A percentile compares a stretch with the other conserved stretches of the same genome.
Conservation (phyloP, 371 early-diverging fungal species). For the Basidiobolus meristosporus region DNA sequence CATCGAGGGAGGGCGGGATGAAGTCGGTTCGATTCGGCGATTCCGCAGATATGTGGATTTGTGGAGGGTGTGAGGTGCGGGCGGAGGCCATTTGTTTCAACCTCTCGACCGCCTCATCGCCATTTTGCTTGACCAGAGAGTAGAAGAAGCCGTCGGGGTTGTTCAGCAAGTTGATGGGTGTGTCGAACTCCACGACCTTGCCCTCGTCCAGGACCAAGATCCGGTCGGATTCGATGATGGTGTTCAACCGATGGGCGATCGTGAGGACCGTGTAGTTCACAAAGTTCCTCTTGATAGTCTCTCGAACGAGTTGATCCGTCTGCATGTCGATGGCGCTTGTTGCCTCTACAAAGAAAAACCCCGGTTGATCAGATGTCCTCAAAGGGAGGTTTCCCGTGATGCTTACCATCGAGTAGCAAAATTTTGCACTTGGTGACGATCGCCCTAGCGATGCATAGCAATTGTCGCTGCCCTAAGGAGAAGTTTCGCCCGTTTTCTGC, state of each 20-base stretch:
- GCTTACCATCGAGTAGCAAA: constrained; percentile 62
- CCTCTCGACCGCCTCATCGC: background rate
- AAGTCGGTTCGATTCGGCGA: too few species aligned
- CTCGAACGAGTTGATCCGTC: constrained; percentile 49
- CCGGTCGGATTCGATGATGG: constrained; percentile 66
- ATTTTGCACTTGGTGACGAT: constrained; percentile 48
- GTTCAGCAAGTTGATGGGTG: constrained; percentile 29
- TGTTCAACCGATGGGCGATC: constrained; percentile 62
- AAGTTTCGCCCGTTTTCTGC: constrained; percentile 47
- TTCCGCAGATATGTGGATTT: too few species aligned
- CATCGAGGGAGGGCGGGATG: too few species aligned
- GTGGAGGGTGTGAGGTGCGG: too few species aligned
- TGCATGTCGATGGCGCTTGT: constrained; percentile 38
- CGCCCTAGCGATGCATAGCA: constrained; percentile 63
- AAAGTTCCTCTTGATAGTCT: constrained; percentile 64
- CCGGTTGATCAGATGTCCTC: too few species aligned
- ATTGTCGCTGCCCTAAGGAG: constrained; percentile 62
- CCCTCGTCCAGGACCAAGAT: constrained; percentile 68
- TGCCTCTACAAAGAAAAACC: too few species aligned
- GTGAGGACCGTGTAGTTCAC: constrained; percentile 60
- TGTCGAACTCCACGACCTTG: constrained; percentile 56
- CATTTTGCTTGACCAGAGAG: constrained; percentile 12
- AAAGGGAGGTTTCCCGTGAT: too few species aligned
- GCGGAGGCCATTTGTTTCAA: background rate
- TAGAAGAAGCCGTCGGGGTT: constrained; percentile 33